Base-by-base conservation (phyloP, 2,329 filamentous ascomycete species). In the Fusarium globosum region DNA sequence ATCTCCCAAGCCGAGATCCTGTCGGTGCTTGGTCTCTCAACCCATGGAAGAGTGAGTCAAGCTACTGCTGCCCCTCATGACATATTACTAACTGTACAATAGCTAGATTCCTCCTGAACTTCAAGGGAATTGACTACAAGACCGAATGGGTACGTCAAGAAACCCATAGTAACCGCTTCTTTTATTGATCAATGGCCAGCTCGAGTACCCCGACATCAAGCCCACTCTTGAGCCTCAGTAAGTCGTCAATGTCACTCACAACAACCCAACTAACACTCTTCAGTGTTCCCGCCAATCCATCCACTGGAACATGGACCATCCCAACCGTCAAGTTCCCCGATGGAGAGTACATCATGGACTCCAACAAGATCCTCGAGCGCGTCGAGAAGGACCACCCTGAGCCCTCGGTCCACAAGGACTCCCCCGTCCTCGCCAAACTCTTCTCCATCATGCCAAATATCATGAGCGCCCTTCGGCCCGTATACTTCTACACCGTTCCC, bases 91-190 rank as follows among this genome's bases (percentile, higher is more conserved):
- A 69, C 61, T 21, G 15, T n/a, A 4, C 10, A 13, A 33, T 59
- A 93, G 91, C 89, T 49, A 90, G 92, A 4, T 81, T 94, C 63
- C 78, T 87, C 6, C 82, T 94, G 49, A 94, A 93, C 82, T 93
- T 87, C 82, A 94, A 94, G 79, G 84, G 84, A 3, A 79, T 94
- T 20, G 85, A 89, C 51, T 94, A 94, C 82, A 86, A 87, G 78
- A 94, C 91, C 0, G 84, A 91, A 85, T 94, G 91, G 90, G 81
- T 85, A 74, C 72, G 46, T 7, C 4, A 26, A 15, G 9, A 12
- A 26, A 1, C n/a, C 13, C 13, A 8, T 11, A 9, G 4, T 8
- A 12, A n/a, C 33, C n/a, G 33, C 13, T 21, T 36, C 13, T 6
- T 13, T 15, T 64, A 4, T 51, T 76, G 12, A 69, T 18, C 7